Evolutionary conservation across 2,329 filamentous ascomycete genomes (phyloP).

Genomic region (Clonostachys rosea): DNA sequence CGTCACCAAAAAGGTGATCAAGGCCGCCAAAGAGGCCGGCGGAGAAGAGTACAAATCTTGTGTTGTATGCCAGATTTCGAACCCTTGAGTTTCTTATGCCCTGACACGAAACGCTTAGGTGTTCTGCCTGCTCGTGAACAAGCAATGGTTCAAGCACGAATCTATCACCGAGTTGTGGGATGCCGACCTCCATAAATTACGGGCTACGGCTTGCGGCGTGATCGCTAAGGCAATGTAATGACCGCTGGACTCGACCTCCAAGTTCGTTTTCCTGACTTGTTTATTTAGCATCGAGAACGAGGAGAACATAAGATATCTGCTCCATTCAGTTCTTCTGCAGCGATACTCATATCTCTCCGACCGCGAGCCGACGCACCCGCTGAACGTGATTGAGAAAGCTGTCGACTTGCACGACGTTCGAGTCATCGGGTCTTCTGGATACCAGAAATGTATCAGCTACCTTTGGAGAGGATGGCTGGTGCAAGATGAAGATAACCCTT

Average conservation of each 20-base stretch:
- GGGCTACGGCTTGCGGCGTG: conserved; percentile 81
- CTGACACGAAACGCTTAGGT: conserved; percentile 57
- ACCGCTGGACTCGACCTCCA: not conserved
- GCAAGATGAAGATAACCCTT: conserved; percentile 89
- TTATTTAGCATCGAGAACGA: conserved; percentile 72
- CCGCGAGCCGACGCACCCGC: conserved; percentile 64
- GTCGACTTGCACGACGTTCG: conserved; percentile 87
- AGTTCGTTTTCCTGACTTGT: not conserved
- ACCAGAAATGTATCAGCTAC: conserved; percentile 90
- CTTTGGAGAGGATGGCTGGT: conserved; percentile 95
- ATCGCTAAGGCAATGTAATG: conserved; percentile 73
- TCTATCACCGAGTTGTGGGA: conserved; percentile 85
- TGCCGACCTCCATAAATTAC: conserved; percentile 73
- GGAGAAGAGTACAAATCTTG: conserved; percentile 70
- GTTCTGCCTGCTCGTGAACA: conserved; percentile 71
- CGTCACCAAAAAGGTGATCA: conserved; percentile 75
- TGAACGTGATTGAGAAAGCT: conserved; percentile 89
- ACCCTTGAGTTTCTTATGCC: conserved; percentile 35
- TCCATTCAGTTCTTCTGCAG: conserved; percentile 79
- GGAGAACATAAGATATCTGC: conserved; percentile 71
- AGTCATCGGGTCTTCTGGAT: conserved; percentile 88
- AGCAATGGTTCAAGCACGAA: conserved; percentile 74
- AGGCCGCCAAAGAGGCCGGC: conserved; percentile 78
- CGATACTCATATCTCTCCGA: conserved; percentile 80
- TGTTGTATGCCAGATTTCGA: conserved; percentile 42